Evolutionary conservation across 352 stramenopile genomes (phyloP).

Genomic region (Pythium angustatum): DNA sequence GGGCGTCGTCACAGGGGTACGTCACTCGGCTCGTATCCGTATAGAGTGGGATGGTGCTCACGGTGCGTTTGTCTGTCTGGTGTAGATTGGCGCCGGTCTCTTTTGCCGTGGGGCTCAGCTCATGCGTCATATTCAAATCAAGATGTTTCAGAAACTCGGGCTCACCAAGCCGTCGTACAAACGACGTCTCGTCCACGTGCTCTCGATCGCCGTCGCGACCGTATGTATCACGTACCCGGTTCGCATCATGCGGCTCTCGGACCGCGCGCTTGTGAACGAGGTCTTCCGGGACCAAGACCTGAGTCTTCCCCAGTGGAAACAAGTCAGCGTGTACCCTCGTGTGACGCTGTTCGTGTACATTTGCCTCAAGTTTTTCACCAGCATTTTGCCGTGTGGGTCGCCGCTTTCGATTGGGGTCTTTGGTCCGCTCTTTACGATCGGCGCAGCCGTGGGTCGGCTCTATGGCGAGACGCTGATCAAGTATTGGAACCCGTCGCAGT

Average conservation of each 20-base stretch:
- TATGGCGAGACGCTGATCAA: constrained; percentile 82
- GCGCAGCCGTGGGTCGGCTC: constrained; percentile 65
- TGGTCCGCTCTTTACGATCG: constrained; percentile 80
- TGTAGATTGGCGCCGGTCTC: constrained; percentile 57
- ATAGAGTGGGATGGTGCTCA: background rate
- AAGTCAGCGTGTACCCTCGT: constrained; percentile 55
- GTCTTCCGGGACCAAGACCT: constrained; percentile 67
- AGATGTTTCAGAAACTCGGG: constrained; percentile 53
- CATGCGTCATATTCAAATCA: constrained; percentile 48
- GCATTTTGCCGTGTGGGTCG: constrained; percentile 67
- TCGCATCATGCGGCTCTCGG: constrained; percentile 69
- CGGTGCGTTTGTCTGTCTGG: too few species aligned
- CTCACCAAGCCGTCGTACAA: constrained; percentile 56
- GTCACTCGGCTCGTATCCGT: constrained; percentile 1
- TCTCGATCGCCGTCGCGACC: constrained; percentile 62
- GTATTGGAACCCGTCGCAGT: constrained; percentile 76
- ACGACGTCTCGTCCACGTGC: constrained; percentile 55
- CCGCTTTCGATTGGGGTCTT: constrained; percentile 82
- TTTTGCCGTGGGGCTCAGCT: constrained; percentile 60
- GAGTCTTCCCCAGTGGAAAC: constrained; percentile 60
- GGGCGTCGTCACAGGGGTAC: constrained; percentile 65
- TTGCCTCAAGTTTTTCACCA: constrained; percentile 69
- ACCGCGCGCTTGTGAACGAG: constrained; percentile 74
- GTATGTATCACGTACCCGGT: constrained; percentile 67
- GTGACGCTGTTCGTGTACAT: constrained; percentile 74